Conservation (phyloP, 169 alveolate genomes). For the Plasmodium gaboni region DNA sequence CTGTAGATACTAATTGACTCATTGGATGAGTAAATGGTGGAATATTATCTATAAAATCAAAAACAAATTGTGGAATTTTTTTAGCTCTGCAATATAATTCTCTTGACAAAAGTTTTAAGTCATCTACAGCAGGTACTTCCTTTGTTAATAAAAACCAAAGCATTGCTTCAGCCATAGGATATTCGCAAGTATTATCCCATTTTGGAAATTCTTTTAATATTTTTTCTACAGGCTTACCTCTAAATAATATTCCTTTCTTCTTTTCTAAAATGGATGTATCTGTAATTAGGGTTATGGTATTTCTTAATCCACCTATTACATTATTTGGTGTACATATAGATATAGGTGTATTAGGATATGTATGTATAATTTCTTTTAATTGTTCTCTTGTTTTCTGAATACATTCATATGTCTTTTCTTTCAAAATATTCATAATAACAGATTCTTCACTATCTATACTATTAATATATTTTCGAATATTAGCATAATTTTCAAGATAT, state of each 20-base stretch:
- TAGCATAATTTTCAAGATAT: slow-evolving; percentile 54
- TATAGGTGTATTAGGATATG: slow-evolving; percentile 75
- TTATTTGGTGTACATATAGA: slow-evolving; percentile 75
- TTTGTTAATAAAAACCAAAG: slow-evolving; percentile 95
- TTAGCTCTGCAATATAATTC: slow-evolving; percentile 87
- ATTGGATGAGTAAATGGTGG: slow-evolving; percentile 95
- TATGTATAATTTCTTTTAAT: slow-evolving; percentile 61
- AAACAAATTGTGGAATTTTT: slow-evolving; percentile 87
- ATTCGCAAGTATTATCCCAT: slow-evolving; percentile 82
- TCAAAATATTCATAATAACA: slow-evolving; percentile 52
- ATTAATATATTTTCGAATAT: slow-evolving; percentile 57
- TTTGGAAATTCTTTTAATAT: slow-evolving; percentile 88
- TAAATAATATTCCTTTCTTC: slow-evolving; percentile 90
- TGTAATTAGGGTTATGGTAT: slow-evolving; percentile 92
- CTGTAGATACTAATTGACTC: slow-evolving; percentile 94
- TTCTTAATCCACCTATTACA: slow-evolving; percentile 92
- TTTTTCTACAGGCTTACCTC: slow-evolving; percentile 92
- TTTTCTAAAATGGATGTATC: slow-evolving; percentile 95
- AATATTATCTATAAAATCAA: slow-evolving; percentile 84
- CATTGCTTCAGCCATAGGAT: slow-evolving; percentile 95
- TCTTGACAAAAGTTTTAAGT: slow-evolving; percentile 82
- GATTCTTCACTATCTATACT: slow-evolving; percentile 71
- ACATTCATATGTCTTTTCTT: slow-evolving; percentile 74
- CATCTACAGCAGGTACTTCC: slow-evolving; percentile 89
- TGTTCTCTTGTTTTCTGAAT: slow-evolving; percentile 72